Conservation (phyloP, 1,284 basidiomycete species). For the Phylloboletellus chloephorus region DNA sequence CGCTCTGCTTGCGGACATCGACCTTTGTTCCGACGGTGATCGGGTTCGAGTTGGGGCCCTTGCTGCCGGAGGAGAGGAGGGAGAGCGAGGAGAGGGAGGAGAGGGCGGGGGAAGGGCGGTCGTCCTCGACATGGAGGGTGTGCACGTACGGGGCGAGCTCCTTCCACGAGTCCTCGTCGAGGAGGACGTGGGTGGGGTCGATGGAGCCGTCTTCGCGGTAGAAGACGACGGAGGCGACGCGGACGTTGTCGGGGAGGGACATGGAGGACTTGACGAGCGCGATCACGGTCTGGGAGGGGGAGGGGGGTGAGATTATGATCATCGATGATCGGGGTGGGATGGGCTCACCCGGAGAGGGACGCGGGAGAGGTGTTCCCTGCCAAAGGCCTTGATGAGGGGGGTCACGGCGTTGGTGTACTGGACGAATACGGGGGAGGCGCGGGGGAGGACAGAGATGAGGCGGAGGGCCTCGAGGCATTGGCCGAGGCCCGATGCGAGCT, state of each 20-base stretch:
- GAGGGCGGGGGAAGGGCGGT: conserved; percentile 12
- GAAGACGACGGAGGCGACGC: conserved; percentile 21
- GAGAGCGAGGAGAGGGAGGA: conserved; percentile 5
- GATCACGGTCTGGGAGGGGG: conserved; percentile 24
- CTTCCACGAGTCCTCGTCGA: conserved; percentile 32
- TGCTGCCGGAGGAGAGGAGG: conserved; percentile 7
- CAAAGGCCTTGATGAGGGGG: conserved; percentile 26
- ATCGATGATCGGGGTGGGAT: not conserved
- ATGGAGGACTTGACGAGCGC: conserved; percentile 25
- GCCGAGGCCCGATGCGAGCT: conserved; percentile 28
- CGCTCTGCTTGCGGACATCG: conserved; percentile 20
- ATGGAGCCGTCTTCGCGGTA: conserved; percentile 29
- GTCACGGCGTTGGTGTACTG: conserved; percentile 19
- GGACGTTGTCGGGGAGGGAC: conserved; percentile 19
- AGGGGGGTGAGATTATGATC: not conserved
- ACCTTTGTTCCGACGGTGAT: conserved; percentile 22
- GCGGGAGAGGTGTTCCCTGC: conserved; percentile 29
- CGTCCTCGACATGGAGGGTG: conserved; percentile 30
- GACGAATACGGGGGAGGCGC: conserved; percentile 27
- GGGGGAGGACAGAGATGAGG: conserved; percentile 27
- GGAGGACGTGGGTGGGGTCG: conserved; percentile 17
- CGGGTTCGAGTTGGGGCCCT: not conserved
- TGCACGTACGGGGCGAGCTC: conserved; percentile 31
- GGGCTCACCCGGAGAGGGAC: conserved; percentile 29
- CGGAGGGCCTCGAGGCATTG: conserved; percentile 31